phyloP scores from a whole-genome alignment of 2,329 filamentous ascomycete genomes.

The Chaetomiaceae sp. region DNA sequence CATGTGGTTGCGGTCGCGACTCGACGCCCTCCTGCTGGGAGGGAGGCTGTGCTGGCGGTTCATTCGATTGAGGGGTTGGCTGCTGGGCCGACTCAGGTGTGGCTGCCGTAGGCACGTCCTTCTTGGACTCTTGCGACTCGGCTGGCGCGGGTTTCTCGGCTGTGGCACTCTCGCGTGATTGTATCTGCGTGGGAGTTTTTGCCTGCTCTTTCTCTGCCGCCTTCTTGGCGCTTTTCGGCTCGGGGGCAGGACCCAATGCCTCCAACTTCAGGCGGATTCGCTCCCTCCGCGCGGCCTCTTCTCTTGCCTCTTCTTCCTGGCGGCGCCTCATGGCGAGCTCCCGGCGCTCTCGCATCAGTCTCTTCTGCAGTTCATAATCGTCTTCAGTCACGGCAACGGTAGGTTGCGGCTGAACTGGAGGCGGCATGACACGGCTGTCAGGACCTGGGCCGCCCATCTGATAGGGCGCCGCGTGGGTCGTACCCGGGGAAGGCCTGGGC shows the following conservation, averaged over 20 bases:
- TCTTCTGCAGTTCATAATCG: slow-evolving; percentile 34
- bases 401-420: slow-evolving; percentile 27
- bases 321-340: slow-evolving; percentile 66
- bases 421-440: slow-evolving; percentile 15
- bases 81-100: slow-evolving; percentile 13
- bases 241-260: slow-evolving; percentile 61
- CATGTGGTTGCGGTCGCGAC: slow-evolving; percentile 15
- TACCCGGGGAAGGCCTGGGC: slow-evolving; percentile 42
- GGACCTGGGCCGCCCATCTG: slow-evolving; percentile 19
- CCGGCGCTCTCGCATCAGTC: slow-evolving; percentile 66
- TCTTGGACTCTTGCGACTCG: slow-evolving; percentile 23
- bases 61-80: slow-evolving; percentile 19
- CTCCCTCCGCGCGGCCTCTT: slow-evolving; percentile 67
- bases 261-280: slow-evolving; percentile 69
- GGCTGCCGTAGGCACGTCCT: slow-evolving; percentile 10
- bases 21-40: slow-evolving; percentile 19
- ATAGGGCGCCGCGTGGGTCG: slow-evolving; percentile 39
- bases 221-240: slow-evolving; percentile 55
- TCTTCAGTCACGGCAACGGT: slow-evolving; percentile 25
- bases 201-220: slow-evolving; percentile 45
- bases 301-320: slow-evolving; percentile 64
- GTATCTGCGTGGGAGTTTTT: slow-evolving; percentile 30
- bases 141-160: slow-evolving; percentile 8
- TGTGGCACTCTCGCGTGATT: slow-evolving; percentile 19
- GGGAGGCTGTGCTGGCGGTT: slow-evolving; percentile 9